Conservation (phyloP, 169 alveolate genomes). For the Miamiensis avidus region DNA sequence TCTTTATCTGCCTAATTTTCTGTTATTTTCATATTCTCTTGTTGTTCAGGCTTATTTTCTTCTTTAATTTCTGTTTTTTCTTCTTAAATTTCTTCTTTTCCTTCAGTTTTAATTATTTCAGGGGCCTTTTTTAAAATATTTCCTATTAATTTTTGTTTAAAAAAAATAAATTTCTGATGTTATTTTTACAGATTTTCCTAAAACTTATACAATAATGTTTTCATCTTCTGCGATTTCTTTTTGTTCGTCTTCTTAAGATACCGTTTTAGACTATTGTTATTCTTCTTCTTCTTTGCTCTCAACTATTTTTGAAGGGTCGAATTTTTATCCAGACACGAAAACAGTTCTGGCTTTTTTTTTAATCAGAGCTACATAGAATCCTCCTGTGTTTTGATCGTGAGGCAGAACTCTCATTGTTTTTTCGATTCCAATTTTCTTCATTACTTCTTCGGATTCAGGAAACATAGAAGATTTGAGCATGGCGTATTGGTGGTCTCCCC, state of each 20-base stretch:
- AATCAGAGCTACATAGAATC: conserved; percentile 92
- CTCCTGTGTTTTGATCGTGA: conserved; percentile 95
- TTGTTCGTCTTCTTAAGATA: background rate
- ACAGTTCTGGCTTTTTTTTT: conserved; percentile 56
- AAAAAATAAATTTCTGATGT: background rate
- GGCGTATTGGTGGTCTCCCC: conserved; percentile 5
- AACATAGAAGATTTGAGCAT: conserved; percentile 54
- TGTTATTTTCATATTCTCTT: conserved; percentile 11
- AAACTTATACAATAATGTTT: background rate
- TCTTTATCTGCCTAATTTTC: conserved; percentile 1
- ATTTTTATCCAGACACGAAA: conserved; percentile 19
- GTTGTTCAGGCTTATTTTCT: conserved; percentile 1
- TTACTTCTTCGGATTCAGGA: conserved; percentile 68
- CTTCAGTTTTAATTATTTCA: background rate
- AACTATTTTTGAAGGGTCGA: conserved; percentile 43
- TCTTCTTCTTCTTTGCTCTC: conserved; percentile 42
- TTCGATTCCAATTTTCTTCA: conserved; percentile 48
- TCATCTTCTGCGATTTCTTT: background rate
- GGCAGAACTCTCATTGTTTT: conserved; percentile 93
- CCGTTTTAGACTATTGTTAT: conserved; percentile 33
- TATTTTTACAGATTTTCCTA: background rate
- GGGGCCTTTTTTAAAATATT: background rate
- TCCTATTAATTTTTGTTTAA: background rate
- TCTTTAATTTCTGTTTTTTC: conserved; percentile 6
- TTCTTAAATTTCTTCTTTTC: conserved; percentile 1